Base-by-base conservation (phyloP, 2,329 filamentous ascomycete species). In the Clathrospora elynae region DNA sequence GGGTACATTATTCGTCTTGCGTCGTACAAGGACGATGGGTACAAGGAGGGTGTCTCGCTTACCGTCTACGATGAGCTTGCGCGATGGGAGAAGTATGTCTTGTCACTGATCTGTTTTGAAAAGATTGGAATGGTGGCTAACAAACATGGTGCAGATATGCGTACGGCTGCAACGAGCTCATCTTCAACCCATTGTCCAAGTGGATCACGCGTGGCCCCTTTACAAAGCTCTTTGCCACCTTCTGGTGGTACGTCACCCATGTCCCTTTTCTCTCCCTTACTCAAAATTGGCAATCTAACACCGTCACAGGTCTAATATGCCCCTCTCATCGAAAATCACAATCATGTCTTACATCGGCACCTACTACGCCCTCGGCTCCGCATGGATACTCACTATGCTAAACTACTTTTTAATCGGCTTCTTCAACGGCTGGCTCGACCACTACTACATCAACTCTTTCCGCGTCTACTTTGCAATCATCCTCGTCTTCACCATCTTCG, bases 371-470 rank as follows among this genome's bases (percentile, higher is more conserved):
- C 81, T 90, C 44, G 86, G 80, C 3, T 80, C 81, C 0, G 81
- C 84, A 2, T 83, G 85, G 73, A 71, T 84, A n/a, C 73, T 88
- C 34, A 86, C 85, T 0, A 60, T 84, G 1, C 69, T 80, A 44
- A 90, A 89, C 68, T 90, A 89, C 68, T 82, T 88, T 66, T 69
- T 87, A 25, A 76, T 87, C 36, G 86, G 86, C 24, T 87, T 84
- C 81, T 86, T 80, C 71, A 83, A 85, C 57, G 84, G 84, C 22
- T 85, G 85, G 65, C 78, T 91, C 13, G 87, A 91, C 70, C 85
- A 88, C 70, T 90, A 87, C 77, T 90, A 90, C 66, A 76, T 89
- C 56, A 85, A 89, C 71, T 86, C 82, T 13, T 90, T 65, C 81
- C 84, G 80, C 79, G 80, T 84, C 47, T 84, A 80, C 66, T 75